Evolutionary conservation across 805 yeast genomes (phyloP), one percentile per base, ranked within the genome.

Genomic region (Myxozyma melibiosi): DNA sequence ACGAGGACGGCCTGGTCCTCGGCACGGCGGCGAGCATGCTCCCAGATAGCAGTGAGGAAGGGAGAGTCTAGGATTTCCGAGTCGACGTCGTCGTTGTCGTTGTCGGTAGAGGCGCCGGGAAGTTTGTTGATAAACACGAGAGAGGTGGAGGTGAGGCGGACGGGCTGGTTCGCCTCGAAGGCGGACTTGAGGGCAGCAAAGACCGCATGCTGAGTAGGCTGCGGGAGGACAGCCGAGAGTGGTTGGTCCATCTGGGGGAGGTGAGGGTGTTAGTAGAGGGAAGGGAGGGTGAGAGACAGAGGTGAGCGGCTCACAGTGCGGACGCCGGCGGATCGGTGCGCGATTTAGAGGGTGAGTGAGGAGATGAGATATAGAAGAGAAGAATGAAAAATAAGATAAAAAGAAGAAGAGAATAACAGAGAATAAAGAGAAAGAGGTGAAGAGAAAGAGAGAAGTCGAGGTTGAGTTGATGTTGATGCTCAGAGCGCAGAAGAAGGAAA

Each of bases 1-100:
- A 75, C 58, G 25, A 74, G 60, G 8, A 74, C 55, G 22, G 75
- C 67, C 64, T 74, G 78, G 51, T 74, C 76, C 61, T 74, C 78
- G 6, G 70, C 67, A 16, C 77, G 69, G 41, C 69, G 65, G 47
- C 67, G 66, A 3, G 77, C 76, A 53, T 74, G 78, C 39, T 68
- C 71, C 75, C 77, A 73, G 4, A 74, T 55, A 8, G 67, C 50
- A 9, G 69, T 63, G 27, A 74, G 52, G 28, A 73, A 67, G 25
- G 68, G 64, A 16, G 66, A 68, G 33, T 76, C 76, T 9, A 67
- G 64, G 16, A 57, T 58, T 11, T 58, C 57, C 5, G 40, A 24
- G 22, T 16, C 55, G 14, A 6, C 31, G 40, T 51, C 40, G 40
- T 11, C 35, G 24, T 30, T 37, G 27, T 37, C 50, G 9, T 16